A percentile compares a stretch with the other conserved stretches of the same genome.
Evolutionary conservation across 2,329 filamentous ascomycete genomes (phyloP).

Genomic region (Penicillium sclerotigenum): DNA sequence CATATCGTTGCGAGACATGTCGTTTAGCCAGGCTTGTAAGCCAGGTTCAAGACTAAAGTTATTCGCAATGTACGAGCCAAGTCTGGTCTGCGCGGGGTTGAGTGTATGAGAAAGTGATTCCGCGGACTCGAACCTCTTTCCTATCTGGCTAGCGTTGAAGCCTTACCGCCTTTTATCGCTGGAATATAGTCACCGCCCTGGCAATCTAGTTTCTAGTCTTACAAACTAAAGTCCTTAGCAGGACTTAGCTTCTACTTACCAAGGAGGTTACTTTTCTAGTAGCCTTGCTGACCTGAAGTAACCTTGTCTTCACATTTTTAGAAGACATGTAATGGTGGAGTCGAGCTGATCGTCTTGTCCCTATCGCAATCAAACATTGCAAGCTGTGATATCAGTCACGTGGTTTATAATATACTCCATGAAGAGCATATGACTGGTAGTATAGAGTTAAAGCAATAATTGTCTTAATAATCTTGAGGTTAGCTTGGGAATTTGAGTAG

Average conservation of each 20-base stretch:
- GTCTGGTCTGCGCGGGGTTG: background rate
- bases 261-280: no score
- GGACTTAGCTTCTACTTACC: no score
- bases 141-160: background rate
- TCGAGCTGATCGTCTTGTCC: background rate
- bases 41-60: background rate
- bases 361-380: constrained; percentile 27
- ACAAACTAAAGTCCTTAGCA: background rate
- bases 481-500: background rate
- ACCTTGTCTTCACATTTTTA: background rate
- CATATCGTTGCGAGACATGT: constrained; percentile 37
- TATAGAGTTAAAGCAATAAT: background rate
- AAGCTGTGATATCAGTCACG: constrained; percentile 29
- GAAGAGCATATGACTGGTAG: background rate
- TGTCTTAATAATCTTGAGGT: background rate
- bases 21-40: background rate
- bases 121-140: constrained; percentile 1
- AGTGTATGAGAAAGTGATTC: background rate
- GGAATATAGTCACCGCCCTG: background rate
- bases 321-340: background rate
- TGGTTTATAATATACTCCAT: constrained; percentile 3
- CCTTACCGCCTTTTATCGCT: background rate
- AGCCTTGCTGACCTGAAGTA: background rate
- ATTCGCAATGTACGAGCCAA: background rate
- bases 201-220: background rate